Evolutionary conservation across 306 rosid genomes (phyloP), one percentile per base, ranked within the genome.

Genomic region (Casuarina equisetifolia): DNA sequence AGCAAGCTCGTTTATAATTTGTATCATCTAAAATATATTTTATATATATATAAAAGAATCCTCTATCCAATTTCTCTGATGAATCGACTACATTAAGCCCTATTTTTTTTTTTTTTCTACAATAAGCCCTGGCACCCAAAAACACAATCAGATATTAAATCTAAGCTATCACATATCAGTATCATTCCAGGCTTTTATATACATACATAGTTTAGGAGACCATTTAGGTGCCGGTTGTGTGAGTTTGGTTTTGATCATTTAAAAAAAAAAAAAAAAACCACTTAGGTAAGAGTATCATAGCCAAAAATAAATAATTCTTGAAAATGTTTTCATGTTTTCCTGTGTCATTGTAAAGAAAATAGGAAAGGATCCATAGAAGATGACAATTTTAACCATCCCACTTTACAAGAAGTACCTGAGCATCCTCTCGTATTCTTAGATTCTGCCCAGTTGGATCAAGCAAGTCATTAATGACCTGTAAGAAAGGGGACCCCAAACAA

Each of bases 361-460:
- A 4, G 36, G 9, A 38, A 5, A 66, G 75, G 50, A 59, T 57
- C 32, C 78, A 51, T 75, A 50, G 44, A 70, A 5, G 35, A 66
- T 49, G 54, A 69, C 40, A 68, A 72, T n/a, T n/a, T 54, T 5
- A 52, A 71, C 72, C 58, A 36, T 77, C 78, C 61, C 54, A 70
- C 71, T 78, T 57, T 68, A 67, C 70, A 25, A 81, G 32, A 76
- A 69, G 72, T 80, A 92, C 97, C 97, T 92, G 97, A 78, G 91
- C 79, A 86, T 92, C 97, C 84, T 92, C 96, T 86, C 96, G 88
- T 54, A 92, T 87, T 76, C 97, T 83, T 76, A 92, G 83, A 81
- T 92, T 92, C 85, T 92, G 97, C 74, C 93, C 96, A 3, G 82
- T 85, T 76, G 96, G 91, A 85, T 92, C 87, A 81, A 92, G 93